Conservation (phyloP, 169 alveolate genomes). For the Plasmodium adleri region DNA sequence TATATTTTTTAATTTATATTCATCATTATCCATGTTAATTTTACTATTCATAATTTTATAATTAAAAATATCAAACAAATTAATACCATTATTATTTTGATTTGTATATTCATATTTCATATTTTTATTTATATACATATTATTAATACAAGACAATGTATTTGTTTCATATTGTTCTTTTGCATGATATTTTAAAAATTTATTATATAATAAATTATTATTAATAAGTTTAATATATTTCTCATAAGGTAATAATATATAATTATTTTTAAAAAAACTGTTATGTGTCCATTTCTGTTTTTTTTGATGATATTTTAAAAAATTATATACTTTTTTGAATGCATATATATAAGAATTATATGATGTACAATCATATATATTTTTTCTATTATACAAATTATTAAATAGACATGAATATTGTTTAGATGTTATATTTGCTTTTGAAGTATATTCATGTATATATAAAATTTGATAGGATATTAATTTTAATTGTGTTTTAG, state of each 20-base stretch:
- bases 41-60: constrained; percentile 33
- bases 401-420: too few species aligned
- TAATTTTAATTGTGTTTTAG: constrained; percentile 53
- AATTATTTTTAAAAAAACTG: neutral
- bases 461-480: constrained; percentile 15
- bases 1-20: neutral
- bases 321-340: neutral
- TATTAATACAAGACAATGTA: neutral
- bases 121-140: neutral
- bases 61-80: constrained; percentile 30
- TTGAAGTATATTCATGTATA: neutral
- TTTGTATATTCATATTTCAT: neutral
- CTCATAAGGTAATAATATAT: neutral
- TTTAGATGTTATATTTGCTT: too few species aligned
- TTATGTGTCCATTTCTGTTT: neutral
- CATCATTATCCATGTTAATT: neutral
- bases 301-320: neutral
- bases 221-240: neutral
- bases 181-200: neutral
- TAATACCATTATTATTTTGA: neutral
- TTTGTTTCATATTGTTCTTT: neutral
- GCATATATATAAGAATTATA: neutral
- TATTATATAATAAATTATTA: neutral
- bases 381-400: too few species aligned
- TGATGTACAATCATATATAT: too few species aligned